phyloP scores from a whole-genome alignment of 495 filamentous ascomycete species.

The Monascus purpureus region DNA sequence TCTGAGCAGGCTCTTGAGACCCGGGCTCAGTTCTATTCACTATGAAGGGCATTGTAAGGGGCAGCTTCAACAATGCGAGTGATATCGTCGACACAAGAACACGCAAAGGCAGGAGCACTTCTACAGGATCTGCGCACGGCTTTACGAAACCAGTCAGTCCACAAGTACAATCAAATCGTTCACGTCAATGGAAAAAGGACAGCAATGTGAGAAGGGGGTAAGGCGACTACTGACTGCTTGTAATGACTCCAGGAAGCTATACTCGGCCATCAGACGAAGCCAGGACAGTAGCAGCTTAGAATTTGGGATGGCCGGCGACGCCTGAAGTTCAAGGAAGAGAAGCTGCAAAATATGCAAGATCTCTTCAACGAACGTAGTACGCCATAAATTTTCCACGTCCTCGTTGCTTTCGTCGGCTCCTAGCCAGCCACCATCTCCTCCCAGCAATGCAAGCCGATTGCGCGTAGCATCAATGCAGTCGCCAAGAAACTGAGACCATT shows the following conservation, averaged over 20 bases:
- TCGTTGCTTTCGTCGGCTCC: conserved; percentile 29
- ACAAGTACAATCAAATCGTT: no score
- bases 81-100: conserved; percentile 59
- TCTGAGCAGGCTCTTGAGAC: conserved; percentile 14
- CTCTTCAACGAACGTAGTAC: conserved; percentile 47
- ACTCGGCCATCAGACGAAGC: conserved; percentile 55
- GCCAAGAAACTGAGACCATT: conserved; percentile 15
- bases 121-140: conserved; percentile 28
- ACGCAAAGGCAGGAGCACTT: conserved; percentile 47
- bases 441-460: conserved; percentile 28
- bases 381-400: conserved; percentile 48
- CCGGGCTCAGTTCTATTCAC: conserved; percentile 8
- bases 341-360: conserved; percentile 59
- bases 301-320: conserved; percentile 38
- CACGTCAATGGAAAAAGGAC: no score
- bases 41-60: conserved; percentile 22
- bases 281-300: conserved; percentile 49
- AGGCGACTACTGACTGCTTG: conserved; percentile 34
- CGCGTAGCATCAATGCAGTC: conserved; percentile 32
- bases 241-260: conserved; percentile 48
- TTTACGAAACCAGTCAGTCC: conserved; percentile 18
- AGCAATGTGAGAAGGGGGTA: no score
- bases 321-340: conserved; percentile 54
- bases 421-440: conserved; percentile 39
- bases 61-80: conserved; percentile 57